Percentiles rank a stretch among this genome's conserved stretches.
These are phyloP conservation scores for Tetrapisispora taiwanensis DNA, from an alignment of 805 yeast species.

Conservation along the genomic window DNA sequence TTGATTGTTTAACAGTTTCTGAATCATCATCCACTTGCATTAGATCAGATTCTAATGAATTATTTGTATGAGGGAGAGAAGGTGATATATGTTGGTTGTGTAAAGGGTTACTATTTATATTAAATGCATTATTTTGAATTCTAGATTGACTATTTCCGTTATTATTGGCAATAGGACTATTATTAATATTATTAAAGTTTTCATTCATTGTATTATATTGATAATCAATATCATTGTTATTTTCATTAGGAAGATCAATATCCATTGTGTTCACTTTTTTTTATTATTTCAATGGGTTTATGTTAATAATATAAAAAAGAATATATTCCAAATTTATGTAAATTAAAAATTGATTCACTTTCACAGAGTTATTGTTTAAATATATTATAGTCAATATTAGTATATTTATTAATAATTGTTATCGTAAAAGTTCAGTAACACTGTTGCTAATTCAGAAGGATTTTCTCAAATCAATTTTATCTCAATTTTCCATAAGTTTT, in stretches of 20 bases:
- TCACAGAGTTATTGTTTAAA: too few species aligned
- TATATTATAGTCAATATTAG: too few species aligned
- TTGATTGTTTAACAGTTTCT: not conserved
- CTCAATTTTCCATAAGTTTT: not conserved
- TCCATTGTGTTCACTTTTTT: not conserved
- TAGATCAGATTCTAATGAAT: not conserved
- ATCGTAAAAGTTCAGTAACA: not conserved
- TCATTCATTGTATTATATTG: not conserved
- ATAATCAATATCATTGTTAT: not conserved
- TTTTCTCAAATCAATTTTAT: not conserved
- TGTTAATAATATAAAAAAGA: too few species aligned
- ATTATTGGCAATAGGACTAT: not conserved
- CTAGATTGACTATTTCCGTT: not conserved
- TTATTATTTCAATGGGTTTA: too few species aligned
- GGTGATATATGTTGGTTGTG: not conserved
- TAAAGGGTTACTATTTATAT: not conserved
- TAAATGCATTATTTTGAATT: not conserved
- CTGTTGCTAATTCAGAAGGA: not conserved
- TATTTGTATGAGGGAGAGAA: too few species aligned
- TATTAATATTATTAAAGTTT: not conserved
- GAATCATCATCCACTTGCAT: constrained; percentile 1
- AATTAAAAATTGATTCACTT: too few species aligned
- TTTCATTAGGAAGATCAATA: not conserved
- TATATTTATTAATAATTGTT: too few species aligned
- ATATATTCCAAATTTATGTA: too few species aligned